Conservation (phyloP, 2,329 filamentous ascomycete species). For the Neopestalotiopsis sp. region DNA sequence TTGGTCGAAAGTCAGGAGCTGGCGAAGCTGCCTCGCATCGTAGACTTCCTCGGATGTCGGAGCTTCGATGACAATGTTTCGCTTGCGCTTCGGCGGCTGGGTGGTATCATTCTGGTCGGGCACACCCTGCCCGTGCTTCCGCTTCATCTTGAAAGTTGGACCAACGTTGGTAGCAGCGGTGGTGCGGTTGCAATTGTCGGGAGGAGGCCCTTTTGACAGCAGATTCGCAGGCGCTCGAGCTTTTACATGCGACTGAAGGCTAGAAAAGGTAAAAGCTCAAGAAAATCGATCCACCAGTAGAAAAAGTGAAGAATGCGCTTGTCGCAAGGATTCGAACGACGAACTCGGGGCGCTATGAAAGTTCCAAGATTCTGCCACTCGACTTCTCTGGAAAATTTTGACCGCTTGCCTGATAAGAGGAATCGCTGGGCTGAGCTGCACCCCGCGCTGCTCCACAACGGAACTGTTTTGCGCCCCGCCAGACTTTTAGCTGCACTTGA, state of each 20-base stretch:
- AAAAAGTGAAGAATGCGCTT: neutral
- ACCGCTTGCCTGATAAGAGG: constrained; percentile 2
- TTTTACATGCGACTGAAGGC: neutral
- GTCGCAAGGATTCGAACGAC: neutral
- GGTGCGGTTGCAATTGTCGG: neutral
- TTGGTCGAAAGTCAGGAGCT: constrained; percentile 73
- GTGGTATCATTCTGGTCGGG: constrained; percentile 18
- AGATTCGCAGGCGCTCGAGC: neutral
- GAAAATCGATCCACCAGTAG: neutral
- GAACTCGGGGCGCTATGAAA: neutral
- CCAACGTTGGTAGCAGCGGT: neutral
- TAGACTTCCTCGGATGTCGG: constrained; percentile 66
- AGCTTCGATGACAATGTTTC: constrained; percentile 53
- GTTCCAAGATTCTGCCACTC: constrained; percentile 7
- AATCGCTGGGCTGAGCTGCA: neutral
- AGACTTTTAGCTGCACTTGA: neutral
- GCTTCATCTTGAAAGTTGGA: constrained; percentile 17
- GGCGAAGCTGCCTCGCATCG: constrained; percentile 69
- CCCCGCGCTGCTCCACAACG: constrained; percentile 8
- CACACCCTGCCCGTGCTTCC: constrained; percentile 44
- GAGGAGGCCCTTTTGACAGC: neutral
- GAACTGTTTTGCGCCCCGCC: neutral
- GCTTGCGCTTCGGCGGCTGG: constrained; percentile 49
- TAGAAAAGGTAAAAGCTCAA: neutral
- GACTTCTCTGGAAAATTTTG: constrained; percentile 7